phyloP scores from a whole-genome alignment of 176 grass and related monocot species.

The Carex scoparia region DNA sequence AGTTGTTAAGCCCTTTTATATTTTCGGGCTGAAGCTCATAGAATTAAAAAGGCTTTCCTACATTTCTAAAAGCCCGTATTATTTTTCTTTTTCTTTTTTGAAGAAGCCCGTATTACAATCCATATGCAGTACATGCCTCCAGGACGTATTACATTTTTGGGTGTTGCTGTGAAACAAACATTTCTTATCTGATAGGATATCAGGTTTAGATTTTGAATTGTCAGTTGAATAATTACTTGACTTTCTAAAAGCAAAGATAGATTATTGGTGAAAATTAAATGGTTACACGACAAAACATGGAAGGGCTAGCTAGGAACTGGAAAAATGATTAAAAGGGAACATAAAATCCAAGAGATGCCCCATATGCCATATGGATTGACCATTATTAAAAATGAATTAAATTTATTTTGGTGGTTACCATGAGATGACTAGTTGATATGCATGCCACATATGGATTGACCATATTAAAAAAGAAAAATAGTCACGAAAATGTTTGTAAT shows the following conservation, averaged over 20 bases:
- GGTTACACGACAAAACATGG: slow-evolving; percentile 46
- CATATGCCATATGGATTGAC: slow-evolving; percentile 17
- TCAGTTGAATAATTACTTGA: too few species aligned
- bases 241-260: too few species aligned
- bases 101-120: background rate
- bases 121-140: too few species aligned
- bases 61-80: too few species aligned
- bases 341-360: background rate
- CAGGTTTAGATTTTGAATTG: too few species aligned
- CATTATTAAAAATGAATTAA: slow-evolving; percentile 34
- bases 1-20: background rate
- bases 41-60: background rate
- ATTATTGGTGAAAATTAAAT: too few species aligned
- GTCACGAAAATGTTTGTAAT: background rate
- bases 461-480: slow-evolving; percentile 34
- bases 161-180: too few species aligned
- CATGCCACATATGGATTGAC: slow-evolving; percentile 16
- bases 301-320: slow-evolving; percentile 39
- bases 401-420: too few species aligned
- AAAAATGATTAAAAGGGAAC: slow-evolving; percentile 45
- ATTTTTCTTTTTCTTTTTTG: background rate
- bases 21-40: background rate
- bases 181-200: too few species aligned
- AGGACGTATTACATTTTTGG: too few species aligned
- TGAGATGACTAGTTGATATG: too few species aligned